Percentiles rank a stretch among this genome's conserved stretches.
These are phyloP conservation scores for Mortierella sp. DNA, from an alignment of 371 early-diverging fungal genomes.

Conservation along the genomic window DNA sequence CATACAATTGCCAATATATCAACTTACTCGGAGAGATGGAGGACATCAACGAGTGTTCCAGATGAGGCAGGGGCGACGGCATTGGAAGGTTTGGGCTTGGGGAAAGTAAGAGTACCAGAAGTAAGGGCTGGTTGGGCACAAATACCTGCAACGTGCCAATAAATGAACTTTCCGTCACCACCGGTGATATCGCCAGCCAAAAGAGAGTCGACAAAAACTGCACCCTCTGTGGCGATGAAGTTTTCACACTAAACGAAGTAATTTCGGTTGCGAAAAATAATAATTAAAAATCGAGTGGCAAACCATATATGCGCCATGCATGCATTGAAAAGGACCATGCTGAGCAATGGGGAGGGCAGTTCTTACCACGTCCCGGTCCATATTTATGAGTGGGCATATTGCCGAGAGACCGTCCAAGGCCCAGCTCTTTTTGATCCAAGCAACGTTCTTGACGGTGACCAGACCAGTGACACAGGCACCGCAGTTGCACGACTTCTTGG, in stretches of 20 bases:
- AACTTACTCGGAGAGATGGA: slow-evolving; percentile 72
- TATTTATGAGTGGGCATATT: background rate
- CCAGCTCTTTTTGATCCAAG: slow-evolving; percentile 11
- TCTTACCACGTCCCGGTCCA: background rate
- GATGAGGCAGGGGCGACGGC: slow-evolving; percentile 40
- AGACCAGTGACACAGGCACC: slow-evolving; percentile 10
- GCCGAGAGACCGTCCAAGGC: background rate
- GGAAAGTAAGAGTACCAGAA: slow-evolving; percentile 62
- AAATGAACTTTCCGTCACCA: slow-evolving; percentile 15
- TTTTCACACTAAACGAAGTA: background rate
- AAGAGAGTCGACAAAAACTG: background rate
- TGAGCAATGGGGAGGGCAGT: background rate
- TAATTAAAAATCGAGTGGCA: no score
- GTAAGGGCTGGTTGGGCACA: slow-evolving; percentile 36
- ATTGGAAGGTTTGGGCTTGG: slow-evolving; percentile 64
- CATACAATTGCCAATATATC: background rate
- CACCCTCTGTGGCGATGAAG: background rate
- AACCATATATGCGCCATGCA: no score
- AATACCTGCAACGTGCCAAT: slow-evolving; percentile 36
- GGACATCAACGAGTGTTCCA: slow-evolving; percentile 61
- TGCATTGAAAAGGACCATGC: no score
- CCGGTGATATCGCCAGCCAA: background rate
- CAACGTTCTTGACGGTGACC: slow-evolving; percentile 6
- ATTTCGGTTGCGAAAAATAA: no score
- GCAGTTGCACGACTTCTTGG: background rate